These are phyloP conservation scores for Lepidium didymum DNA, from an alignment of 345 rosid species.

Conservation along the genomic window DNA sequence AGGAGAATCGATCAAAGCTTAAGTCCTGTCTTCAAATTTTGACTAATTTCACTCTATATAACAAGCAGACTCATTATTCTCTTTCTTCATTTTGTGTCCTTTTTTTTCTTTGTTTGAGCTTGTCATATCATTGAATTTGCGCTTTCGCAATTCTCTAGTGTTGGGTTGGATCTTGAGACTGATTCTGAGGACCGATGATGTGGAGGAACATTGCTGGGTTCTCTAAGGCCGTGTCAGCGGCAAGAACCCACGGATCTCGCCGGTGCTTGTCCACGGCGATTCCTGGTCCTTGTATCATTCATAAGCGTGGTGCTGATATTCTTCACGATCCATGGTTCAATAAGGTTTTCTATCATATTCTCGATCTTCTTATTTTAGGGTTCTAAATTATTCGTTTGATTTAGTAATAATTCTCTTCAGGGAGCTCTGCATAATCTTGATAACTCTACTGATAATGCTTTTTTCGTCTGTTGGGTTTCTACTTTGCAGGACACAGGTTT, in stretches of 20 bases:
- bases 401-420: neutral
- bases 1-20: neutral
- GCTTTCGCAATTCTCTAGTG: neutral
- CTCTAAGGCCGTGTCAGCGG: conserved; percentile 28
- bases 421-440: neutral
- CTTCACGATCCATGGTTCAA: conserved; percentile 99
- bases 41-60: neutral
- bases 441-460: neutral
- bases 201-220: conserved; percentile 54
- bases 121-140: conserved; percentile 3
- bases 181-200: conserved; percentile 34
- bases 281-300: conserved; percentile 89
- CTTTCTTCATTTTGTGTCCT: neutral
- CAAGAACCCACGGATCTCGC: conserved; percentile 46
- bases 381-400: neutral
- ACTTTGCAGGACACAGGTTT: conserved; percentile 83
- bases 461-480: neutral
- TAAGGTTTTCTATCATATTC: conserved; percentile 42
- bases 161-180: conserved; percentile 33
- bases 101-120: neutral
- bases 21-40: neutral
- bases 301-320: conserved; percentile 95
- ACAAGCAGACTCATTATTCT: neutral
- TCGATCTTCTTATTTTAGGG: neutral
- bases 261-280: conserved; percentile 61